These are phyloP conservation scores for Podila epicladia DNA, from an alignment of 192 early-diverging fungal species.

Conservation along the genomic window DNA sequence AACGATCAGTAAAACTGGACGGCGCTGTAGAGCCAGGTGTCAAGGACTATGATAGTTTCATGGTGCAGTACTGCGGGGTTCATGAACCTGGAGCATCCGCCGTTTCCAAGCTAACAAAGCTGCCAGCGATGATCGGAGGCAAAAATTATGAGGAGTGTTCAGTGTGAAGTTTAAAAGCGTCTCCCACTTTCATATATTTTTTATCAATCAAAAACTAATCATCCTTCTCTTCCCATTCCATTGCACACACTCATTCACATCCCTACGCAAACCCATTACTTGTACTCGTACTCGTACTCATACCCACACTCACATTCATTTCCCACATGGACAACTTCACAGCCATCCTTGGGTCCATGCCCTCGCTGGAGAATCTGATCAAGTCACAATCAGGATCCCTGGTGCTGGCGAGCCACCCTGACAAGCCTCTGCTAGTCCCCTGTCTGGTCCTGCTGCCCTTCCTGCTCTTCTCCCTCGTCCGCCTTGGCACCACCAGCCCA, in stretches of 20 bases:
- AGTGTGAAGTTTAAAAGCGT: too few species aligned
- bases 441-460: conserved; percentile 23
- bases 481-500: conserved; percentile 16
- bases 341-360: background rate
- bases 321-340: background rate
- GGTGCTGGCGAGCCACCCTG: background rate
- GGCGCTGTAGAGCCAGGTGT: too few species aligned
- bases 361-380: conserved; percentile 4
- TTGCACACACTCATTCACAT: background rate
- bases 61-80: too few species aligned
- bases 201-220: background rate
- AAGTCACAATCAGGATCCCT: background rate
- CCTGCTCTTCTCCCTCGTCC: conserved; percentile 23
- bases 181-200: background rate
- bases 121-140: too few species aligned
- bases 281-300: background rate
- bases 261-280: background rate
- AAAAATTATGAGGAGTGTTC: too few species aligned
- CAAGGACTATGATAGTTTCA: too few species aligned
- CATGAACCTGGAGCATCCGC: too few species aligned
- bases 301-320: background rate
- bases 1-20: too few species aligned
- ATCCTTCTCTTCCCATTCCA: background rate
- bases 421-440: conserved; percentile 21
- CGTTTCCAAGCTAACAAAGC: too few species aligned